Base-by-base conservation (phyloP, 345 rosid genomes). In the Lepidium africanum region DNA sequence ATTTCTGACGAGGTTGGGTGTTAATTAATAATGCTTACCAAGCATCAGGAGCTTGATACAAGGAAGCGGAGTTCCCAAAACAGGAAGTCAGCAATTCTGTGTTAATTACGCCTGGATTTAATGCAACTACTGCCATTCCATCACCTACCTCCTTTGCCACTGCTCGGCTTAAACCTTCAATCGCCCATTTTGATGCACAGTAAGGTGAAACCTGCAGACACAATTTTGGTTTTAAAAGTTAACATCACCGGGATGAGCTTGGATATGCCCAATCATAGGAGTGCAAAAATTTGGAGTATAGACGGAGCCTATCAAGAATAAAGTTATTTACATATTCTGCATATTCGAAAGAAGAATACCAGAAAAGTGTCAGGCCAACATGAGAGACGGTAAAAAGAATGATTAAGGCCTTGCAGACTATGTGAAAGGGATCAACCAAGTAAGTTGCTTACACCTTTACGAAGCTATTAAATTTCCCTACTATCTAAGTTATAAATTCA, bases 141-240 rank as follows among this genome's bases (percentile, higher is more conserved):
- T 83, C 92, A 14, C 81, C 92, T 66, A 93, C 47, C 66, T 93
- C 98, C 76, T 93, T 88, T 6, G 98, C 98, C 56, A 93, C 98
- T 33, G 98, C 84, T 76, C 90, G 86, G 48, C 91, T 85, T 71
- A 93, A 74, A 39, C 98, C 98, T 81, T 93, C 98, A 10, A 93
- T 77, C 5, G 98, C 98, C 98, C 97, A 93, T 81, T 93, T 93
- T 0, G 98, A 93, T 33, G 98, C 97, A 79, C 97, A 93, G 81
- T 93, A 93, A 51, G 98, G 98, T 54, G 98, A 94, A 63, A 93
- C 97, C 98, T 93, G 77, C 59, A 68, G 63, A 40, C 17, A 6
- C 53, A 53, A 57, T 21, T 19, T 65, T 35, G 40, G 10, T 59
- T 51, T 32, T 7, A 30, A 38, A 59, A 16, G 59, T 65, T 72